Percentiles rank a stretch among this genome's conserved stretches.
Evolutionary conservation across 106 monocot species (phyloP).

Genomic region (Cymbidium sinense): DNA sequence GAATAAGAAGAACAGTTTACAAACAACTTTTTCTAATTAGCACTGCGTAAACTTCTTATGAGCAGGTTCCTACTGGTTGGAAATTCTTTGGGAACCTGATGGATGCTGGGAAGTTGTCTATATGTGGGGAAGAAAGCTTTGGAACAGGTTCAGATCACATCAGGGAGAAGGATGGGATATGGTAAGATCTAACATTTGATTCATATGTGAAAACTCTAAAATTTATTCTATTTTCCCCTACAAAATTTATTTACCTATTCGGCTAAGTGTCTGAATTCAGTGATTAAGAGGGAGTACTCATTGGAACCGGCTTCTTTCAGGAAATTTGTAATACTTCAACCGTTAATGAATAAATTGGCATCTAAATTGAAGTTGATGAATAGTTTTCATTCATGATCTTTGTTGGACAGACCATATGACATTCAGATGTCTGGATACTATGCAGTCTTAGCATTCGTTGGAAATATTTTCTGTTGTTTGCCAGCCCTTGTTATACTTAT

Average conservation of each 20-base stretch:
- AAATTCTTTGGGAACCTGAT: slow-evolving; percentile 99
- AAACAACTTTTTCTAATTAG: background rate
- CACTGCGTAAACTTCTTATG: background rate
- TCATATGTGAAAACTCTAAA: background rate
- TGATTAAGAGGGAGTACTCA: background rate
- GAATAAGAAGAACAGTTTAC: background rate
- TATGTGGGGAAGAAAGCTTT: slow-evolving; percentile 99
- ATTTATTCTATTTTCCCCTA: background rate
- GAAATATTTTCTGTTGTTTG: background rate
- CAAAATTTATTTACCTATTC: background rate
- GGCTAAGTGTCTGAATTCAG: background rate
- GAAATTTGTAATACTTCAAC: background rate
- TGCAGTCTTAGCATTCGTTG: background rate
- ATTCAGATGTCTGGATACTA: background rate
- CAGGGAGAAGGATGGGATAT: slow-evolving; percentile 99
- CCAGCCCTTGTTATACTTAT: background rate
- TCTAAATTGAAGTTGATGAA: too few species aligned
- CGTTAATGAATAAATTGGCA: too few species aligned
- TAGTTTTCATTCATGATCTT: too few species aligned
- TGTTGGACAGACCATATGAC: background rate
- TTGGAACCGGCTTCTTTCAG: background rate
- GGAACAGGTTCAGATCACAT: slow-evolving; percentile 99
- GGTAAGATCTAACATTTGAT: slow-evolving; percentile 28
- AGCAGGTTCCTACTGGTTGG: slow-evolving; percentile 97
- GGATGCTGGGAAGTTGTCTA: slow-evolving; percentile 94